Percentiles rank a stretch among this genome's conserved stretches.
phyloP scores from a whole-genome alignment of 2,329 filamentous ascomycete species.

The Cladosporium sp. region DNA sequence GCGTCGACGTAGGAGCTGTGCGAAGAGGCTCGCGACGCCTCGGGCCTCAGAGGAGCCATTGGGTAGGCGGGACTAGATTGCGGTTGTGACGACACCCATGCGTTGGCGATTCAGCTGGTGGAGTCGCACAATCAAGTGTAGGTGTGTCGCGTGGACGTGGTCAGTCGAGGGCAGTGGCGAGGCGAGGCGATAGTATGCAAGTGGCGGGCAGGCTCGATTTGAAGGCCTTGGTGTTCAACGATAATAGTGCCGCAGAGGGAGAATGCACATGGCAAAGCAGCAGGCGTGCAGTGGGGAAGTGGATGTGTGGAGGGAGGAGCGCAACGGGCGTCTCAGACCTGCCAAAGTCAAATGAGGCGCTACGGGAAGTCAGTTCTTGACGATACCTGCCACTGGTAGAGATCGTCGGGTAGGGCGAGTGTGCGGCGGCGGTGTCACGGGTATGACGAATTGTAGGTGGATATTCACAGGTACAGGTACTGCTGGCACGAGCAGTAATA shows the following conservation, averaged over 20 bases:
- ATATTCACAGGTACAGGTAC: not conserved
- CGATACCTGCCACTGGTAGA: constrained; percentile 3
- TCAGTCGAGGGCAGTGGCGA: not conserved
- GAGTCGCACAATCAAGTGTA: not conserved
- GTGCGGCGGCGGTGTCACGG: not conserved
- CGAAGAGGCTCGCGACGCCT: constrained; percentile 18
- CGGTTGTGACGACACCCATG: constrained; percentile 6
- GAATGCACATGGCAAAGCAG: constrained; percentile 1
- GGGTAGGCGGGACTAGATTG: constrained; percentile 1
- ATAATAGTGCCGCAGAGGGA: not conserved
- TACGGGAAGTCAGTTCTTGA: constrained; percentile 5
- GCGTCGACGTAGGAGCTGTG: constrained; percentile 26
- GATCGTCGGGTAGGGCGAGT: not conserved
- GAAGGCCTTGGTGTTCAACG: not conserved
- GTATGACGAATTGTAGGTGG: not conserved
- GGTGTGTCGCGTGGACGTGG: constrained; percentile 5
- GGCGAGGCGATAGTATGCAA: not conserved
- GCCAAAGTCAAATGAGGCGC: constrained; percentile 9
- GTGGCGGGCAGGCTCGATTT: not conserved
- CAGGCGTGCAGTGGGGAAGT: constrained; percentile 12
- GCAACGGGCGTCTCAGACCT: constrained; percentile 6
- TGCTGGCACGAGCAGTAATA: not conserved
- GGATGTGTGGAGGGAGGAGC: not conserved
- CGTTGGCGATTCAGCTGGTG: not conserved
- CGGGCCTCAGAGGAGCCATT: constrained; percentile 17